phyloP scores from a whole-genome alignment of 2,329 filamentous ascomycete species.

The Exophiala phaeomuriformis region DNA sequence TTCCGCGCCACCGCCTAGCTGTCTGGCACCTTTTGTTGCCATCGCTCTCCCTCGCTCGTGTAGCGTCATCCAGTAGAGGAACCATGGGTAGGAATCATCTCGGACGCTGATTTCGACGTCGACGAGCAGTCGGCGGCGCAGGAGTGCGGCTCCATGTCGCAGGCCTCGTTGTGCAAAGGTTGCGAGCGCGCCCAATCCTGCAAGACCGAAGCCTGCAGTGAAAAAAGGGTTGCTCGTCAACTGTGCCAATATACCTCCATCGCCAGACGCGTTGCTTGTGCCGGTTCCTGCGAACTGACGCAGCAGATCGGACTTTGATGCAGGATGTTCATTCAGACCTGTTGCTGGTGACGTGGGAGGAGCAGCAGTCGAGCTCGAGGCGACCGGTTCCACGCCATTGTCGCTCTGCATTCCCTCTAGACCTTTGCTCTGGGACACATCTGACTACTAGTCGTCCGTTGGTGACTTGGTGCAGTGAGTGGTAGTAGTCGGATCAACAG shows the following conservation, averaged over 20 bases:
- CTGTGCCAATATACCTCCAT: conserved; percentile 40
- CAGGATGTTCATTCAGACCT: conserved; percentile 7
- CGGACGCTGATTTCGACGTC: conserved; percentile 93
- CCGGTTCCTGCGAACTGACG: conserved; percentile 13
- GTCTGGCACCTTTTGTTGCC: conserved; percentile 1
- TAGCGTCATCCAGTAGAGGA: conserved; percentile 87
- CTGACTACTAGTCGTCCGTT: neutral
- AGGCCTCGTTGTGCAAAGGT: conserved; percentile 73
- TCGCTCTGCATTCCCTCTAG: conserved; percentile 21
- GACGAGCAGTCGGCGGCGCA: conserved; percentile 80
- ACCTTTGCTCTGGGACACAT: neutral
- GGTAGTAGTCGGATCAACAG: neutral
- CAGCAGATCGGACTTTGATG: conserved; percentile 21
- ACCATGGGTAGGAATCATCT: conserved; percentile 88
- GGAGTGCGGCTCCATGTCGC: conserved; percentile 62
- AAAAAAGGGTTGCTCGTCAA: conserved; percentile 45
- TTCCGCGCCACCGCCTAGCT: conserved; percentile 28
- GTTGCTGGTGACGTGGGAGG: neutral
- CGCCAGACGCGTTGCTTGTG: conserved; percentile 25
- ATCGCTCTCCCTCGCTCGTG: conserved; percentile 61
- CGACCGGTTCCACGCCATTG: conserved; percentile 18
- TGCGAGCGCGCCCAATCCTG: conserved; percentile 73
- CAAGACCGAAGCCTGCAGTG: conserved; percentile 73
- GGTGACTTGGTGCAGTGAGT: neutral
- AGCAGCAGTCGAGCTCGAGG: conserved; percentile 5